Percentiles rank a stretch among this genome's conserved stretches.
phyloP scores from a whole-genome alignment of 495 filamentous ascomycete genomes.

The Penicillium waksmanii region DNA sequence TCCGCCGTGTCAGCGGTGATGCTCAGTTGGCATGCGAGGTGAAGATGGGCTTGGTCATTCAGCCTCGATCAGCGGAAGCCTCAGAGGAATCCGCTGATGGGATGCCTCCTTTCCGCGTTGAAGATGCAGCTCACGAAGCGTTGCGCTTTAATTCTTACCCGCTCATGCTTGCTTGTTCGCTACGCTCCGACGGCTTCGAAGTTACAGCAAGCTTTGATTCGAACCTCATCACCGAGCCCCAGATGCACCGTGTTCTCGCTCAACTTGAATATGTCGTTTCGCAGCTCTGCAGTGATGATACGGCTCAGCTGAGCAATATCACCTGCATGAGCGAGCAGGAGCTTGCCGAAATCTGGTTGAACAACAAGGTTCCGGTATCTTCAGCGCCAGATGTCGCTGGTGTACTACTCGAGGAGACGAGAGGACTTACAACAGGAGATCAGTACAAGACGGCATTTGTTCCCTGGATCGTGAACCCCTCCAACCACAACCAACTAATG shows the following conservation, averaged over 20 bases:
- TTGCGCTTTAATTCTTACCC: conserved; percentile 19
- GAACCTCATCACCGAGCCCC: conserved; percentile 7
- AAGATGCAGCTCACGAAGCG: conserved; percentile 15
- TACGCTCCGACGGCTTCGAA: conserved; percentile 9
- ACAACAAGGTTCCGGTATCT: neutral
- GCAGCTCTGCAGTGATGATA: conserved; percentile 9
- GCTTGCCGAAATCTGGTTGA: conserved; percentile 7
- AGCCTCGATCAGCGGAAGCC: conserved; percentile 7
- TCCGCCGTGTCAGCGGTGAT: conserved; percentile 13
- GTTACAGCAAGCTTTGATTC: conserved; percentile 16
- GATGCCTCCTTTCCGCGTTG: conserved; percentile 10
- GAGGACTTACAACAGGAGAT: conserved; percentile 8
- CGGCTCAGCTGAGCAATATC: conserved; percentile 5
- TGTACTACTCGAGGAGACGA: neutral
- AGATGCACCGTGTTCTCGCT: conserved; percentile 14
- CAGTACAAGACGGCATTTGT: conserved; percentile 4
- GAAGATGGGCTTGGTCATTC: conserved; percentile 16
- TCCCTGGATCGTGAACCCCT: conserved; percentile 13
- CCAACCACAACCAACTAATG: conserved; percentile 1
- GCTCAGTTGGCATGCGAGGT: conserved; percentile 17
- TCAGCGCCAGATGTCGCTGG: neutral
- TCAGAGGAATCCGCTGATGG: conserved; percentile 4
- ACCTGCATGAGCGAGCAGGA: conserved; percentile 6
- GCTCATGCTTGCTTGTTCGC: conserved; percentile 13
- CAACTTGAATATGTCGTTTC: conserved; percentile 14